Conservation (phyloP, 139 green algal species). For the Tetradesmus lagerheimii region DNA sequence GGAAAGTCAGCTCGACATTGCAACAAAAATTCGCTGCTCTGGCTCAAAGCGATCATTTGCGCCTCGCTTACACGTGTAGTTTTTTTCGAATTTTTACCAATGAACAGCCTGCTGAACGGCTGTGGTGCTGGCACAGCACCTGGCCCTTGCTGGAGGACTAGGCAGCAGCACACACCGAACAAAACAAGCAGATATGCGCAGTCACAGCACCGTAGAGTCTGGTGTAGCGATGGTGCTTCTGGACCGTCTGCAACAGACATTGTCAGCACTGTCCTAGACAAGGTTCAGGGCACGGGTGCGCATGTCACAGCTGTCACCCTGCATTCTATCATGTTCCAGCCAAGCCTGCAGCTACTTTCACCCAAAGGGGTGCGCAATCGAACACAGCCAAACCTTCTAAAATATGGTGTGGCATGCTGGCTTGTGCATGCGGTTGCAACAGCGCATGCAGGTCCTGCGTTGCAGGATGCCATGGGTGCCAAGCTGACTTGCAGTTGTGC, state of each 20-base stretch:
- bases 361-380: neutral
- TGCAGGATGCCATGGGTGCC: too few species aligned
- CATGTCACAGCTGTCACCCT: neutral
- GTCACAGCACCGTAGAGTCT: neutral
- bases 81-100: neutral
- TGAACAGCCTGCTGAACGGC: neutral
- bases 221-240: neutral
- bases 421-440: neutral
- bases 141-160: neutral
- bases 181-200: neutral
- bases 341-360: neutral
- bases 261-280: slow-evolving; percentile 51
- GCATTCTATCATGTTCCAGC: neutral
- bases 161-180: neutral
- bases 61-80: neutral
- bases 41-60: too few species aligned
- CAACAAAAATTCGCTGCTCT: too few species aligned
- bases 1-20: neutral
- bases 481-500: neutral
- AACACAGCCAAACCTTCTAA: too few species aligned
- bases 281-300: slow-evolving; percentile 54
- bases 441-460: neutral
- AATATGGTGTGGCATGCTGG: neutral
- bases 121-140: neutral
- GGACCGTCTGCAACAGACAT: neutral